These are phyloP conservation scores for Volvox reticuliferus DNA, from an alignment of 139 green algal species.

Conservation along the genomic window DNA sequence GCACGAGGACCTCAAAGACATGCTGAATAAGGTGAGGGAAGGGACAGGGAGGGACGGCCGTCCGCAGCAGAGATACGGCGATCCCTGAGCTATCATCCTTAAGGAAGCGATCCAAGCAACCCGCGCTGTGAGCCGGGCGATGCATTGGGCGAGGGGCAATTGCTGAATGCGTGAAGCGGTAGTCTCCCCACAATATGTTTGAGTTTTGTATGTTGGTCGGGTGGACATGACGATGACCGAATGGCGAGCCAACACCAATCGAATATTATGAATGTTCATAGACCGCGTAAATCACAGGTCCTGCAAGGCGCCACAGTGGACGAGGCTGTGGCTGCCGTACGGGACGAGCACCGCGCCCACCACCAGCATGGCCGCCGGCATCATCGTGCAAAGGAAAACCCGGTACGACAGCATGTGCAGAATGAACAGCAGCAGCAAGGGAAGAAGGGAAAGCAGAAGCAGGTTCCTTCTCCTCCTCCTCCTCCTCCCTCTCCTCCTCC, in stretches of 20 bases:
- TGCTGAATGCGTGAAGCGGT: too few relatives aligned
- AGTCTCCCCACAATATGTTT: too few relatives aligned
- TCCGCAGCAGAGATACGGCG: too few relatives aligned
- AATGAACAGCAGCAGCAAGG: background rate
- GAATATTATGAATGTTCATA: too few relatives aligned
- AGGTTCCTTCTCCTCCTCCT: background rate
- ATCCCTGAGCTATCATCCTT: too few relatives aligned
- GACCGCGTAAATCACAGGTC: background rate
- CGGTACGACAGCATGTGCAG: background rate
- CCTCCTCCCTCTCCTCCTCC: background rate
- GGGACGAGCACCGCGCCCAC: background rate
- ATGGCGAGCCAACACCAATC: too few relatives aligned
- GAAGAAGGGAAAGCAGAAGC: background rate
- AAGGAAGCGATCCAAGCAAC: too few relatives aligned
- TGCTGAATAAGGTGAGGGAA: background rate
- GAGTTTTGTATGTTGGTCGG: too few relatives aligned
- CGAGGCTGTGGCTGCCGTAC: slow-evolving; percentile 4
- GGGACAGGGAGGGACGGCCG: background rate
- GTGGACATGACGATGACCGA: too few relatives aligned
- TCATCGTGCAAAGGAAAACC: background rate
- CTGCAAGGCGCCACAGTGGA: background rate
- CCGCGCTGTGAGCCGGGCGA: too few relatives aligned
- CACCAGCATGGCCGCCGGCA: background rate
- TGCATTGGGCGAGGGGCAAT: too few relatives aligned
- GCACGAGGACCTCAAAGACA: background rate